Evolutionary conservation across 371 early-diverging fungal genomes (phyloP).

Genomic region (Mucor piriformis): DNA sequence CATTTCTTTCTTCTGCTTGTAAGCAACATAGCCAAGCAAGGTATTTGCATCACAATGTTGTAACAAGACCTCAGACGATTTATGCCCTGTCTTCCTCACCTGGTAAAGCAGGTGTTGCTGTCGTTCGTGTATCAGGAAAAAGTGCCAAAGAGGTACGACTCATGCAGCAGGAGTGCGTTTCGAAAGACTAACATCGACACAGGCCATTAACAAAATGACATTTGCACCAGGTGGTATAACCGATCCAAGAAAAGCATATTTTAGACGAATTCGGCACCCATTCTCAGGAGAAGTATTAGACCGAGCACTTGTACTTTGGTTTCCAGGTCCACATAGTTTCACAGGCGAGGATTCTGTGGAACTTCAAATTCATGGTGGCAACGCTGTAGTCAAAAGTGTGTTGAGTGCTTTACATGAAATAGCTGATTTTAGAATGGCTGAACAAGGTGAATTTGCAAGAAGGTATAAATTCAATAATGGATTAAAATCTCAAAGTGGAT

Average conservation of each 20-base stretch:
- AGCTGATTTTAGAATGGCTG: slow-evolving; percentile 65
- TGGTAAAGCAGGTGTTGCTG: slow-evolving; percentile 81
- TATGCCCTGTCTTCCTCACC: slow-evolving; percentile 78
- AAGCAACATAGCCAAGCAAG: background rate
- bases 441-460: slow-evolving; percentile 79
- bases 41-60: background rate
- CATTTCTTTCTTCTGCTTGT: background rate
- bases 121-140: slow-evolving; percentile 77
- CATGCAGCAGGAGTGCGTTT: background rate
- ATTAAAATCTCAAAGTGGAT: background rate
- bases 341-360: slow-evolving; percentile 85
- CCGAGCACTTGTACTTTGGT: slow-evolving; percentile 66
- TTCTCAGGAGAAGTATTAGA: slow-evolving; percentile 55
- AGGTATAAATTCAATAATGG: slow-evolving; percentile 33
- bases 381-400: slow-evolving; percentile 67
- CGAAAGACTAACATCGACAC: background rate
- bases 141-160: slow-evolving; percentile 51
- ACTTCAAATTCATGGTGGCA: slow-evolving; percentile 82
- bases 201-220: slow-evolving; percentile 26
- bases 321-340: slow-evolving; percentile 76
- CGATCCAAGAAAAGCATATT: slow-evolving; percentile 55
- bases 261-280: slow-evolving; percentile 56
- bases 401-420: slow-evolving; percentile 58
- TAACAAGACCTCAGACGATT: slow-evolving; percentile 55
- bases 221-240: slow-evolving; percentile 14